Conservation (phyloP, 495 filamentous ascomycete species). For the Hypoxylon perforatum region DNA sequence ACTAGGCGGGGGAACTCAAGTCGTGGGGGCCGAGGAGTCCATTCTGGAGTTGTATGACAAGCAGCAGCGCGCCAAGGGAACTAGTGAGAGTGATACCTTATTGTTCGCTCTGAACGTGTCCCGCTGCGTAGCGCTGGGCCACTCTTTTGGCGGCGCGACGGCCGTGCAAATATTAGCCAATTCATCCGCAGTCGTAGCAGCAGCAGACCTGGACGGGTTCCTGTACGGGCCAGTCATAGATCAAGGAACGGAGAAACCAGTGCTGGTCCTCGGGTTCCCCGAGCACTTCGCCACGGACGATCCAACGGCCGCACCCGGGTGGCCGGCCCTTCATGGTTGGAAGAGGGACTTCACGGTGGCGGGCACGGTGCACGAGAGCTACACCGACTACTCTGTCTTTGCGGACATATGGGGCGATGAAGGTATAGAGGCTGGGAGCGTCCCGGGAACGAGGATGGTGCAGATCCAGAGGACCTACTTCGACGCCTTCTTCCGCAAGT, state of each 20-base stretch:
- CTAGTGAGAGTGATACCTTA: background rate
- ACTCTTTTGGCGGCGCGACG: conserved; percentile 67
- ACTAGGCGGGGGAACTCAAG: conserved; percentile 21
- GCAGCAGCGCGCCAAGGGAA: background rate
- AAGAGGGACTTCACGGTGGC: conserved; percentile 29
- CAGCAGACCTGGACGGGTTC: conserved; percentile 60
- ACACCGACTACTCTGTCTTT: conserved; percentile 1
- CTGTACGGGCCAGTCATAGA: conserved; percentile 43
- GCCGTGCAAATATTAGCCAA: conserved; percentile 52
- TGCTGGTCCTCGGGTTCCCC: conserved; percentile 20
- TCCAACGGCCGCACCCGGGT: conserved; percentile 2
- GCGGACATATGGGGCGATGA: background rate
- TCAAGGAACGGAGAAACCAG: conserved; percentile 28
- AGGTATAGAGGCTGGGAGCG: background rate
- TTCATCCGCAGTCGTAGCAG: conserved; percentile 57
- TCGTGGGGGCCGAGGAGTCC: background rate
- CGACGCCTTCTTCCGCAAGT: conserved; percentile 11
- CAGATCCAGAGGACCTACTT: conserved; percentile 6
- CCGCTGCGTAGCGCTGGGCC: conserved; percentile 58
- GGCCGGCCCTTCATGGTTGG: conserved; percentile 23
- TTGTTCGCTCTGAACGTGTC: conserved; percentile 17
- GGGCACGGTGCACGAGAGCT: conserved; percentile 21
- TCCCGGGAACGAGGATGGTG: conserved; percentile 5
- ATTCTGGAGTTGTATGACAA: background rate
- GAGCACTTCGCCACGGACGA: conserved; percentile 11